Conservation (phyloP, 192 early-diverging fungal genomes). For the Pilobolus umbonatus region DNA sequence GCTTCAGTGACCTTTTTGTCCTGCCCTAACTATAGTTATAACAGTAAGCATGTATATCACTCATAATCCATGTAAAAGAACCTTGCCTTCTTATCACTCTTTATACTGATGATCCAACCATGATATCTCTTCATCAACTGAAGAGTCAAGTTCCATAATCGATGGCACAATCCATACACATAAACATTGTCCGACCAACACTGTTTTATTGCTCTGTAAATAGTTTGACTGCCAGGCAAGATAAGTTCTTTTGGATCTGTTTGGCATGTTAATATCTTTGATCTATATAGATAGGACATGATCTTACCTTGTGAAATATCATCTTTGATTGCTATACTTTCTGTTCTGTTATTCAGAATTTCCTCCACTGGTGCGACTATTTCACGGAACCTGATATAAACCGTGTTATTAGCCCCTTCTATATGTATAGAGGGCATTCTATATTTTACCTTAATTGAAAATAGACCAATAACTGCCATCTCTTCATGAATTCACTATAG, state of each 20-base stretch:
- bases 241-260: constrained; percentile 23
- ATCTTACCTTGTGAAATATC: constrained; percentile 3
- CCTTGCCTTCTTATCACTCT: neutral
- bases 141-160: constrained; percentile 61
- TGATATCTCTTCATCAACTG: constrained; percentile 37
- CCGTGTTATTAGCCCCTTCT: neutral
- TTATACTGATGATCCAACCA: constrained; percentile 10
- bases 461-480: constrained; percentile 59
- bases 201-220: constrained; percentile 47
- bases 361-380: constrained; percentile 42
- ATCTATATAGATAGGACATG: neutral
- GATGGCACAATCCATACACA: constrained; percentile 47
- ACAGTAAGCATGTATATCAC: too few species aligned
- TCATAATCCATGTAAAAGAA: too few species aligned
- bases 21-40: neutral
- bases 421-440: neutral
- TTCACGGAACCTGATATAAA: constrained; percentile 38
- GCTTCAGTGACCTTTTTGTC: too few species aligned
- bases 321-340: neutral
- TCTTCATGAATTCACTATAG: constrained; percentile 53
- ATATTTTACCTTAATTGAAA: constrained; percentile 49
- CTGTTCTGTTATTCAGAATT: neutral
- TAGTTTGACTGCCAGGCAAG: constrained; percentile 38
- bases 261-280: neutral
- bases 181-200: constrained; percentile 60